A percentile compares a stretch with the other conserved stretches of the same genome.
Evolutionary conservation across 1,284 basidiomycete species (phyloP).

Genomic region (Tilletia indica): DNA sequence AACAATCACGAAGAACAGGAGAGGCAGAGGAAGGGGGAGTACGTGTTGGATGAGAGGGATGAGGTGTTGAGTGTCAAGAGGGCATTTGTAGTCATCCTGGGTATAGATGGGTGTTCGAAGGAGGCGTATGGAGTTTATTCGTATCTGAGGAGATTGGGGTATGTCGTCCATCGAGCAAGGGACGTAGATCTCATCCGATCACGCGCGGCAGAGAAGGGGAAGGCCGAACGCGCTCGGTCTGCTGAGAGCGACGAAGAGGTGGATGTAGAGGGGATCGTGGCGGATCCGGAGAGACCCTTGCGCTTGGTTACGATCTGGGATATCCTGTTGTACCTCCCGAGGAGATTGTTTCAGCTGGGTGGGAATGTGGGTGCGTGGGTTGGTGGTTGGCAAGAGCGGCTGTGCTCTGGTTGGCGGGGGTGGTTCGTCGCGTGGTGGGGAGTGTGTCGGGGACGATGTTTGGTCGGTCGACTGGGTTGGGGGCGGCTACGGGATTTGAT

Average conservation of each 20-base stretch:
- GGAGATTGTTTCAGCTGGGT: conserved; percentile 30
- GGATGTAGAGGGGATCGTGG: conserved; percentile 26
- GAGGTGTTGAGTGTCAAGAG: conserved; percentile 55
- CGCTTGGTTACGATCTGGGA: conserved; percentile 37
- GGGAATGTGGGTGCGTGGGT: conserved; percentile 21
- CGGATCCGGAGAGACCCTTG: conserved; percentile 37
- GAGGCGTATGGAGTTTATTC: conserved; percentile 90
- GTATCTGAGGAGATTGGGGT: conserved; percentile 86
- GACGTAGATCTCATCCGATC: conserved; percentile 30
- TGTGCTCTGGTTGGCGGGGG: not conserved
- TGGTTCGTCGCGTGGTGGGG: not conserved
- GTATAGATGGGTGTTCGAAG: conserved; percentile 59
- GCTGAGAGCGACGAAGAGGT: conserved; percentile 3
- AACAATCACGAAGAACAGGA: conserved; percentile 62
- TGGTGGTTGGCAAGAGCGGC: not conserved
- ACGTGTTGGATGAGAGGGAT: conserved; percentile 24
- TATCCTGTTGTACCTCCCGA: conserved; percentile 33
- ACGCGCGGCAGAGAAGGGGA: not conserved
- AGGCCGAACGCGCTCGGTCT: not conserved
- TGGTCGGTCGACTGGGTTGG: not conserved
- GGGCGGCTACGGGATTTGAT: not conserved
- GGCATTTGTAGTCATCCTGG: not conserved
- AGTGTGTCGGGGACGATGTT: not conserved
- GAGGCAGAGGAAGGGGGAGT: conserved; percentile 28
- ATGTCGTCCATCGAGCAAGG: conserved; percentile 72